These are phyloP conservation scores for Gloeostereum incarnatum DNA, from an alignment of 768 basidiomycete genomes.

Conservation along the genomic window DNA sequence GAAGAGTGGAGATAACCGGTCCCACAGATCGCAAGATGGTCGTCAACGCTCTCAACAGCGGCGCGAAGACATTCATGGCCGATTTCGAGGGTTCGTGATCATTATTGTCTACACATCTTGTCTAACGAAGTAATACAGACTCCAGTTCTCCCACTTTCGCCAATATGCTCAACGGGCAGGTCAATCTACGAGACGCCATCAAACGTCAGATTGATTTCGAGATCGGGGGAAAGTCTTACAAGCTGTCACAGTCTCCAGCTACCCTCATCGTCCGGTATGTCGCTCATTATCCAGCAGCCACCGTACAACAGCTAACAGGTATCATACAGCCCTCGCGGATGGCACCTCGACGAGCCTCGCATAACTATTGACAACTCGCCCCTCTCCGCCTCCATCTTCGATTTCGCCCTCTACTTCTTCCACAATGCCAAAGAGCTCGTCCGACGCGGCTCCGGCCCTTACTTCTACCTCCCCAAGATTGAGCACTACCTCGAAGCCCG, in stretches of 20 bases:
- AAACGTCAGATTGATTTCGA: slow-evolving; percentile 87
- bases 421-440: slow-evolving; percentile 93
- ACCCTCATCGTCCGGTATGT: slow-evolving; percentile 84
- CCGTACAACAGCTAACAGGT: neutral
- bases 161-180: slow-evolving; percentile 88
- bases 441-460: slow-evolving; percentile 81
- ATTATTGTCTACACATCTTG: neutral
- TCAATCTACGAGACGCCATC: slow-evolving; percentile 90
- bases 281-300: slow-evolving; percentile 7
- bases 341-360: slow-evolving; percentile 96
- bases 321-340: slow-evolving; percentile 76
- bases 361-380: slow-evolving; percentile 83
- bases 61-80: slow-evolving; percentile 98
- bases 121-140: slow-evolving; percentile 38
- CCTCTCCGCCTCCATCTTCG: slow-evolving; percentile 89
- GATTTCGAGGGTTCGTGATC: slow-evolving; percentile 82
- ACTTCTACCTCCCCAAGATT: slow-evolving; percentile 99
- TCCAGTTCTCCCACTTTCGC: slow-evolving; percentile 90
- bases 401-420: slow-evolving; percentile 96
- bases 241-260: slow-evolving; percentile 79
- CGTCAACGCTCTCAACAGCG: slow-evolving; percentile 92
- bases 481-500: slow-evolving; percentile 96
- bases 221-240: slow-evolving; percentile 82
- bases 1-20: slow-evolving; percentile 96
- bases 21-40: slow-evolving; percentile 99